Evolutionary conservation across 2,329 filamentous ascomycete species (phyloP), one percentile per base, ranked within the genome.

Genomic region (Cordyceps javanica): DNA sequence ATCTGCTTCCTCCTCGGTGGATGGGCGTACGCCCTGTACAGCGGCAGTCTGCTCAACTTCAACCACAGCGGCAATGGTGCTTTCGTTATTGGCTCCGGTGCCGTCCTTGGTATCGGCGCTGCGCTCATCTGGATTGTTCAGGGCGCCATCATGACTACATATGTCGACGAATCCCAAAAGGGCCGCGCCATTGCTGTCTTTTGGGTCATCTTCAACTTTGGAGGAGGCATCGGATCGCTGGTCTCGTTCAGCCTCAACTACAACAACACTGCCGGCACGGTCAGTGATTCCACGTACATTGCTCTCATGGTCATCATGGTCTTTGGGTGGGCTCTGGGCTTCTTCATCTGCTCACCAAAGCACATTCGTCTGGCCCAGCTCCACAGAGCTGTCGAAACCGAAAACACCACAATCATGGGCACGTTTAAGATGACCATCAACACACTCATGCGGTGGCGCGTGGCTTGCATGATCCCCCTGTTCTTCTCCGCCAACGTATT

Each of bases 401-500:
- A 75, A 60, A 74, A 73, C 61, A 72, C 71, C 55, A 73, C 70
- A 63, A 60, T 70, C 36, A 62, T 67, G 44, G 70, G 70, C 21
- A 66, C 70, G 34, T 62, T 72, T 61, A 67, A 68, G 45, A 72
- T 72, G 32, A 70, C 75, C 1, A 51, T 74, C 1, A 67, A 64
- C 58, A 73, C 70, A 3, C 63, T 77, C 38, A 69, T 67, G 58
- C 70, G 75, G 51, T 77, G 76, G 76, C 71, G 75, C 23, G 73
- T 80, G 0, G 62, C 75, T 8, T 76, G 71, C 61, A 73, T 81
- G 65, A 70, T 82, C 44, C 79, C 79, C 14, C 71, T 82, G 60
- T 82, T 82, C 71, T 81, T 81, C 68, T 75, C 72, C 26, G 78
- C 79, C 62, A 81, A 82, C 64, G 73, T 78, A 57, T 82, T 82